Evolutionary conservation across 228 moss, liverwort and hornwort genomes (phyloP), one percentile per base, ranked within the genome.

Genomic region (Sphagnum fallax): DNA sequence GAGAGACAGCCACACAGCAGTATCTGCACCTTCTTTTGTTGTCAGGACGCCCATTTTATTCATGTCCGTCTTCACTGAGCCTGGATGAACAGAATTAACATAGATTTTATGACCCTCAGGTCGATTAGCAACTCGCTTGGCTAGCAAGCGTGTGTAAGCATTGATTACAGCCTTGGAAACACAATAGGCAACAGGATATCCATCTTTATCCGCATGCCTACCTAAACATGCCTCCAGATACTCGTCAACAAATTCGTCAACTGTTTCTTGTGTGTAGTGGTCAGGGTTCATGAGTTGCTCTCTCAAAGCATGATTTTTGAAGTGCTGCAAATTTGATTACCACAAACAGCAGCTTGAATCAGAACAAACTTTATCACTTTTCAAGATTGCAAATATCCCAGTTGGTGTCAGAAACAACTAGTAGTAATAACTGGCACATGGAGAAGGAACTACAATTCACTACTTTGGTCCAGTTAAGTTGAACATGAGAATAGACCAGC

Each of bases 51-150:
- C 32, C 2, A 3, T 32, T 32, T 32, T 3, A 32, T 32, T 32
- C 83, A 83, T 83, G 48, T 75, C 80, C 51, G 83, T 80, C 0
- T 18, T 16, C 70, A 83, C 80, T 47, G 75, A 65, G 14, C 83
- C 83, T 49, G 83, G 83, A 8, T 80, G 75, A 0, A 52, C 59
- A 5, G 61, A 74, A 59, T 83, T 77, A 6, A 83, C 72, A 0
- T 4, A 50, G 18, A 80, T 77, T 18, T 70, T 65, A 0, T 51
- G 65, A 4, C 67, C 74, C 1, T 53, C 60, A 1, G 72, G 57
- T 16, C 71, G 72, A 1, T 47, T 12, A 7, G 70, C 15, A 0
- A 80, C n/a, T 4, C 77, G 66, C 4, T 70, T 49, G 0, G 77
- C 61, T 6, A 83, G 74, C 15, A 83, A 47, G 6, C 78, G 80